A percentile compares a stretch with the other conserved stretches of the same genome.
phyloP scores from a whole-genome alignment of 1,139 yeast genomes.

The Arxiozyma heterogenica region DNA sequence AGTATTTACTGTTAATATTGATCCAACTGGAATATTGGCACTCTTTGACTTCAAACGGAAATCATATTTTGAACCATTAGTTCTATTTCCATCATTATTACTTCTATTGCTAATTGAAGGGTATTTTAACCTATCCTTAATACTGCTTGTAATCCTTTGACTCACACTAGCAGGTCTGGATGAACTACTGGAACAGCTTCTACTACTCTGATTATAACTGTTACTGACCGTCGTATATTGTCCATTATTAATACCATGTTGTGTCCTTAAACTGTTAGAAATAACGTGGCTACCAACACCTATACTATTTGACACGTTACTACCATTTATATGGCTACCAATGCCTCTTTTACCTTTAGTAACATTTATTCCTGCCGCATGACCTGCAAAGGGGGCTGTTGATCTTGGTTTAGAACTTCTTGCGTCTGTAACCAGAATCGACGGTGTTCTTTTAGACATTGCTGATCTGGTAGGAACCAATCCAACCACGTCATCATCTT shows the following conservation, averaged over 20 bases:
- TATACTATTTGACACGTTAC: not conserved
- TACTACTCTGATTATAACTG: not conserved
- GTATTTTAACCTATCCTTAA: not conserved
- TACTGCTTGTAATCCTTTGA: not conserved
- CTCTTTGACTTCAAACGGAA: not conserved
- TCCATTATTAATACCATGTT: not conserved
- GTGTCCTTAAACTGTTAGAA: not conserved
- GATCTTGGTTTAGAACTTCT: slow-evolving; percentile 54
- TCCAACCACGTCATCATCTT: slow-evolving; percentile 15
- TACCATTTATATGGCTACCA: not conserved
- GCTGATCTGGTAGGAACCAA: not conserved
- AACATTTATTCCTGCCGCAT: slow-evolving; percentile 23
- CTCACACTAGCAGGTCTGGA: not conserved
- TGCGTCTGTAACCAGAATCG: slow-evolving; percentile 84
- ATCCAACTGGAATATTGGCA: not conserved
- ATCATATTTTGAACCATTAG: not conserved
- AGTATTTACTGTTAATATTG: not conserved
- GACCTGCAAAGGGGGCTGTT: slow-evolving; percentile 77
- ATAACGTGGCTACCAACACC: not conserved
- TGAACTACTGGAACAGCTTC: not conserved
- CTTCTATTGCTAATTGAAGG: not conserved
- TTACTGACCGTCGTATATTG: not conserved
- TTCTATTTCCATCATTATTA: too few species aligned
- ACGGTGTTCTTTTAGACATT: slow-evolving; percentile 56
- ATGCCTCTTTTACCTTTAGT: not conserved